Conservation (phyloP, 2,329 filamentous ascomycete species). For the Penicillium sp. region DNA sequence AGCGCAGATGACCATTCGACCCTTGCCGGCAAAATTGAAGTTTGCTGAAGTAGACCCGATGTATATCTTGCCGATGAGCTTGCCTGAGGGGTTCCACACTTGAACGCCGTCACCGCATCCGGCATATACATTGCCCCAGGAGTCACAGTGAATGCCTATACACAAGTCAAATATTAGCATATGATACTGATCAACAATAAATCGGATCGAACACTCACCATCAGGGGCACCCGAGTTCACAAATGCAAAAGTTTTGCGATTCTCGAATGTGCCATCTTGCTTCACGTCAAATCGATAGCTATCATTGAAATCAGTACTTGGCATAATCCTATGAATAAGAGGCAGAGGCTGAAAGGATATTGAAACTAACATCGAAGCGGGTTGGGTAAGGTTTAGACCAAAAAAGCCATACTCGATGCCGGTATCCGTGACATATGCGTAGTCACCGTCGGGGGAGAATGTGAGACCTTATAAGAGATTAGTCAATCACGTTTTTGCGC, state of each 20-base stretch:
- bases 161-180: too few relatives aligned
- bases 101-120: conserved; percentile 52
- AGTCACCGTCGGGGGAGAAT: conserved; percentile 17
- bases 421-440: conserved; percentile 18
- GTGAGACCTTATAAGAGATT: conserved; percentile 8
- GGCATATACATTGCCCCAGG: conserved; percentile 51
- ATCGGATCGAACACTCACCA: conserved; percentile 5
- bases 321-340: too few relatives aligned
- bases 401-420: conserved; percentile 15
- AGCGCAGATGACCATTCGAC: conserved; percentile 17
- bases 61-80: conserved; percentile 52
- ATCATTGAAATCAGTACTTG: background rate
- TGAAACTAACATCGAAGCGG: conserved; percentile 19
- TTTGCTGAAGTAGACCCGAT: conserved; percentile 36
- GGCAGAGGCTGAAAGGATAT: too few relatives aligned
- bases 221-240: conserved; percentile 10
- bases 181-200: background rate
- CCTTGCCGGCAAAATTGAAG: conserved; percentile 44
- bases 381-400: conserved; percentile 11
- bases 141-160: conserved; percentile 46
- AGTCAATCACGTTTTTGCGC: too few relatives aligned
- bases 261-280: conserved; percentile 12
- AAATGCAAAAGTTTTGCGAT: conserved; percentile 17
- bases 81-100: conserved; percentile 48
- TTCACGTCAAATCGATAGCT: conserved; percentile 14